Percentiles rank a stretch among this genome's conserved stretches.
These are phyloP conservation scores for Phanerodontia chrysosporium DNA, from an alignment of 768 basidiomycete genomes.

Conservation along the genomic window DNA sequence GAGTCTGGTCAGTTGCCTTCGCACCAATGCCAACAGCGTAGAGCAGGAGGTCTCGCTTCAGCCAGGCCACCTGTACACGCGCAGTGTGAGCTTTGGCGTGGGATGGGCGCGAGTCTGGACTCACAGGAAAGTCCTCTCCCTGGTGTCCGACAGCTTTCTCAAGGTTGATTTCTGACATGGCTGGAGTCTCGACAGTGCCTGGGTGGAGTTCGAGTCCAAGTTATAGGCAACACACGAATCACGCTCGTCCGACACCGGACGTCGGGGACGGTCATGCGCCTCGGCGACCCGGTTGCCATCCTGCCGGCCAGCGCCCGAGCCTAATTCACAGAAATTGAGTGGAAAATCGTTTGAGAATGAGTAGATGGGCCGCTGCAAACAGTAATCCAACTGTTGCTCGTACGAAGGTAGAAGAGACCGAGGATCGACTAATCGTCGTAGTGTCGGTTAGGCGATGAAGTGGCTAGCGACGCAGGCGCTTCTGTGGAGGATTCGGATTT, in stretches of 20 bases:
- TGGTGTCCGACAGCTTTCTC: constrained; percentile 61
- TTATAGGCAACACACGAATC: not conserved
- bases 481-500: no score
- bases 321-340: not conserved
- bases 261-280: not conserved
- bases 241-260: no score
- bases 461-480: no score
- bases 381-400: no score
- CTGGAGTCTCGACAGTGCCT: not conserved
- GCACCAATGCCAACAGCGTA: constrained; percentile 83
- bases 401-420: no score
- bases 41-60: constrained; percentile 73
- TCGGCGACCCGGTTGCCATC: not conserved
- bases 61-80: constrained; percentile 67
- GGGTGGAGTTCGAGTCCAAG: not conserved
- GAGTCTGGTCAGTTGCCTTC: constrained; percentile 62
- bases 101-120: constrained; percentile 15
- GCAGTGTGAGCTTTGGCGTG: not conserved
- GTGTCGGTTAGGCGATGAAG: no score
- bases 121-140: constrained; percentile 49
- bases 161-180: constrained; percentile 55
- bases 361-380: no score
- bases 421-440: no score
- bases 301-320: not conserved
- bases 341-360: not conserved